A percentile compares a stretch with the other conserved stretches of the same genome.
These are phyloP conservation scores for Aspergillus hiratsukae DNA, from an alignment of 2,329 filamentous ascomycete species.

Conservation along the genomic window DNA sequence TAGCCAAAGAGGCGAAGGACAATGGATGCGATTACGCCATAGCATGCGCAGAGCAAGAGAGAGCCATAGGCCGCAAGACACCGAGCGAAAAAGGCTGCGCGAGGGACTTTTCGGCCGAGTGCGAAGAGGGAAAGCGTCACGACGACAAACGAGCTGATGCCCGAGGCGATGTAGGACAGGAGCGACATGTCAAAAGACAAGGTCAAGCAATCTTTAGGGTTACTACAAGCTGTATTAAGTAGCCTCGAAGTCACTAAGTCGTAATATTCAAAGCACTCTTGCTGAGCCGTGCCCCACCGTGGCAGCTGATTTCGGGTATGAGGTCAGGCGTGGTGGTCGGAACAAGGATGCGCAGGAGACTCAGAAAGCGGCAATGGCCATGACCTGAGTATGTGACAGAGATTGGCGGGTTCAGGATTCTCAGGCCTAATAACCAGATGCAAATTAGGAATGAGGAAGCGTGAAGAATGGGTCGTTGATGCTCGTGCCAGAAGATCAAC, in stretches of 20 bases:
- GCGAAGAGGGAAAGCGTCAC: constrained; percentile 50
- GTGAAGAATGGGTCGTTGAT: background rate
- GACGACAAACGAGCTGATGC: constrained; percentile 61
- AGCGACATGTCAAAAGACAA: constrained; percentile 51
- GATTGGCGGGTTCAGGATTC: background rate
- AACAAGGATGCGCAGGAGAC: background rate
- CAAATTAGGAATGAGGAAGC: background rate
- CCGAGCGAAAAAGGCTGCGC: constrained; percentile 44
- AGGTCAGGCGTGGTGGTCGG: background rate
- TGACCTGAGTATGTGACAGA: background rate
- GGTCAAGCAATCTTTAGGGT: background rate
- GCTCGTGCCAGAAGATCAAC: background rate
- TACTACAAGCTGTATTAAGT: constrained; percentile 6
- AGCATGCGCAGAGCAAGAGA: constrained; percentile 53
- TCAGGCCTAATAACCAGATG: background rate
- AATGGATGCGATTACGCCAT: constrained; percentile 72
- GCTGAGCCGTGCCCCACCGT: background rate
- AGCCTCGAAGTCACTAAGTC: constrained; percentile 4
- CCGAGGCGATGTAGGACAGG: constrained; percentile 55
- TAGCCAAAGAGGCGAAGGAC: constrained; percentile 66
- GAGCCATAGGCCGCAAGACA: constrained; percentile 44
- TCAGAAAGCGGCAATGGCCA: constrained; percentile 1
- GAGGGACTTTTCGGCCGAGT: constrained; percentile 39
- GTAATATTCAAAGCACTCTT: background rate
- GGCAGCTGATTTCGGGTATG: background rate